Evolutionary conservation across 805 yeast genomes (phyloP).

Genomic region (Candida caryicola): DNA sequence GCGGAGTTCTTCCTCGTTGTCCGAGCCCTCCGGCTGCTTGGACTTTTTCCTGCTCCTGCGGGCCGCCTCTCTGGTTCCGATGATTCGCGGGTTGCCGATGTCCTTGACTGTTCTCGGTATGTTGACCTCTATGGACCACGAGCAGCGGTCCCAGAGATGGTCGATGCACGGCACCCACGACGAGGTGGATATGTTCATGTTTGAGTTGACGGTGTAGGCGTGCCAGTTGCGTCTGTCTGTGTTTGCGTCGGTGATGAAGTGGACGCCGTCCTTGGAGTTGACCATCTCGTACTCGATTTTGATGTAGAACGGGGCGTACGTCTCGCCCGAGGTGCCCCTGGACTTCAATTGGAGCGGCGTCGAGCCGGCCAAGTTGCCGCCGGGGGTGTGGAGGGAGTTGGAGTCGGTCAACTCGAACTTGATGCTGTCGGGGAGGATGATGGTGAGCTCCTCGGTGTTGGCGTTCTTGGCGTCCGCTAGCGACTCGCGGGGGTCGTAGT

Average conservation of each 20-base stretch:
- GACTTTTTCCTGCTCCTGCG: constrained; percentile 11
- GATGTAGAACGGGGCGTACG: constrained; percentile 70
- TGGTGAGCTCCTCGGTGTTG: constrained; percentile 61
- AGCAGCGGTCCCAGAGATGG: constrained; percentile 78
- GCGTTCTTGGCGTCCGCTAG: constrained; percentile 19
- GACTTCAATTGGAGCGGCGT: constrained; percentile 37
- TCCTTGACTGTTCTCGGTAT: constrained; percentile 79
- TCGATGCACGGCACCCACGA: constrained; percentile 99
- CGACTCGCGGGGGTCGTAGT: constrained; percentile 26
- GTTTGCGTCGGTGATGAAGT: constrained; percentile 63
- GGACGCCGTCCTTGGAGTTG: constrained; percentile 71
- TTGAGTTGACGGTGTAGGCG: constrained; percentile 80
- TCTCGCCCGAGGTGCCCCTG: constrained; percentile 33
- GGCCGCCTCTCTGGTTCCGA: constrained; percentile 32
- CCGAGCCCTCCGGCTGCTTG: constrained; percentile 8
- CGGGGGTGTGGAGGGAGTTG: constrained; percentile 29
- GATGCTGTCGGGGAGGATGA: constrained; percentile 64
- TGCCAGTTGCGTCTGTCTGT: constrained; percentile 63
- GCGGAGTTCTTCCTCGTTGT: constrained; percentile 9
- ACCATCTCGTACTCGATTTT: constrained; percentile 62
- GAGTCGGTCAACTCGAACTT: constrained; percentile 59
- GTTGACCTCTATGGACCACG: constrained; percentile 89
- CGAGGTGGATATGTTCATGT: constrained; percentile 76
- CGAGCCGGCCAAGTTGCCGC: constrained; percentile 24
- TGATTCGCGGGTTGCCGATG: constrained; percentile 49